Base-by-base conservation (phyloP, 2,329 filamentous ascomycete genomes). In the Penicillium nordicum region DNA sequence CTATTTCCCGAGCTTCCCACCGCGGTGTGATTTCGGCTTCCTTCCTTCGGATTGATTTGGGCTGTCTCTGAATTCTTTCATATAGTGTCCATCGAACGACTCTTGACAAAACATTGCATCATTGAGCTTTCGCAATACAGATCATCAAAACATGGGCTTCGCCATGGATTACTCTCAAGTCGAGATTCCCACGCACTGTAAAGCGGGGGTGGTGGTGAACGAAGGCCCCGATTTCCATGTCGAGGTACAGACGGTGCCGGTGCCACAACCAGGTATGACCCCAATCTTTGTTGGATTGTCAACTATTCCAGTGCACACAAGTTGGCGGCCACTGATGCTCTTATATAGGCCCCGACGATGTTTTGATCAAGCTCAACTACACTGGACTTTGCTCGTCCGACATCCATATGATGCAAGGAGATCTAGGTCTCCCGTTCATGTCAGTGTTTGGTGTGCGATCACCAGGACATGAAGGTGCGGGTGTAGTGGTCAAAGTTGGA, bases 381-480 rank as follows among this genome's bases (percentile, higher is more conserved):
- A 86, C 82, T 1, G 83, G 83, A 0, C 74, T 86, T 47, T 85
- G 83, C 71, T 78, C 80, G 57, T 79, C 76, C 34, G 83, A 86
- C 62, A 69, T 86, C 18, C 82, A 85, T 64, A 80, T 80, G 69
- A 83, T 84, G 80, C 59, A 80, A 46, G 78, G 79, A 53, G 82
- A 85, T 64, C 78, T 81, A 71, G 78, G 74, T 0, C 52, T 76
- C 0, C 77, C 78, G 0, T 70, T 72, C n/a, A 82, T 81, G 79
- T 76, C 73, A 0, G 59, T 62, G 0, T 72, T 79, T 37, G 75
- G 77, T 6, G 74, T 75, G 1, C 73, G 74, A 21, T 82, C 77
- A 14, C 74, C 80, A 0, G 81, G 80, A 4, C 82, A 84, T 67
- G 81, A 84, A 67, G 83, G 83, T 27, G 81, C 82, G 3, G 83